These are phyloP conservation scores for Cylindrodendrum hubeiense DNA, from an alignment of 2,329 filamentous ascomycete species.

Conservation along the genomic window DNA sequence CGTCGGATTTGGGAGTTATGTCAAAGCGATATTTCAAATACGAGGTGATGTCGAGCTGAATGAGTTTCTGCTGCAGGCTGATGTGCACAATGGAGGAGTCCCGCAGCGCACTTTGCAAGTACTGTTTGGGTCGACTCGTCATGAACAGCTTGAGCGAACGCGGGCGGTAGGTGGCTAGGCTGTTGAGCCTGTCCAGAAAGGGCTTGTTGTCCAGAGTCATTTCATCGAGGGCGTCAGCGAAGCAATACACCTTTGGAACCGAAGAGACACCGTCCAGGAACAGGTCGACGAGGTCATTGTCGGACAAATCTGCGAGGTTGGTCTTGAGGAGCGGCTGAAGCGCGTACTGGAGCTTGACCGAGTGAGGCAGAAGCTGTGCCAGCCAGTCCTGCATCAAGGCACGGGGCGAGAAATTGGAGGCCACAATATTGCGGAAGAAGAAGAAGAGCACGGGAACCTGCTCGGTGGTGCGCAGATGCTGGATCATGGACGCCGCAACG, in stretches of 20 bases:
- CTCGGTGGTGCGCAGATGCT: constrained; percentile 34
- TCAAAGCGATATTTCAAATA: constrained; percentile 37
- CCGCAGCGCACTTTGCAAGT: constrained; percentile 31
- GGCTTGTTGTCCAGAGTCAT: constrained; percentile 34
- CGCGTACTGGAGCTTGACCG: constrained; percentile 35
- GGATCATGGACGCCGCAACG: constrained; percentile 38
- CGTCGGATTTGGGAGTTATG: not conserved
- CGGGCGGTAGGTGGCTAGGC: constrained; percentile 34
- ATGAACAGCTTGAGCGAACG: constrained; percentile 36
- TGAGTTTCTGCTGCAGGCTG: constrained; percentile 37
- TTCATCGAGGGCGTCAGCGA: constrained; percentile 40
- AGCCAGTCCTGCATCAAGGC: constrained; percentile 41
- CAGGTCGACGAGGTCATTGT: constrained; percentile 36
- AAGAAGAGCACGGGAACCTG: constrained; percentile 37
- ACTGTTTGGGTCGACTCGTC: constrained; percentile 37
- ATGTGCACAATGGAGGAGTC: constrained; percentile 39
- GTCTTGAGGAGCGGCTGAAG: constrained; percentile 29
- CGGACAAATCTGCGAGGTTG: constrained; percentile 31
- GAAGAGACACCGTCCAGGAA: constrained; percentile 32
- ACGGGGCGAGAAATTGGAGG: constrained; percentile 37
- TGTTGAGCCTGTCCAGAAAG: constrained; percentile 36
- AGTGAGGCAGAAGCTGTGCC: constrained; percentile 36
- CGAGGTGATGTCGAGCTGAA: constrained; percentile 33
- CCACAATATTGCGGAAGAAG: constrained; percentile 41
- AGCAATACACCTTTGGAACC: constrained; percentile 36